phyloP scores from a whole-genome alignment of 2,329 filamentous ascomycete species.

The Epichloe sylvatica region DNA sequence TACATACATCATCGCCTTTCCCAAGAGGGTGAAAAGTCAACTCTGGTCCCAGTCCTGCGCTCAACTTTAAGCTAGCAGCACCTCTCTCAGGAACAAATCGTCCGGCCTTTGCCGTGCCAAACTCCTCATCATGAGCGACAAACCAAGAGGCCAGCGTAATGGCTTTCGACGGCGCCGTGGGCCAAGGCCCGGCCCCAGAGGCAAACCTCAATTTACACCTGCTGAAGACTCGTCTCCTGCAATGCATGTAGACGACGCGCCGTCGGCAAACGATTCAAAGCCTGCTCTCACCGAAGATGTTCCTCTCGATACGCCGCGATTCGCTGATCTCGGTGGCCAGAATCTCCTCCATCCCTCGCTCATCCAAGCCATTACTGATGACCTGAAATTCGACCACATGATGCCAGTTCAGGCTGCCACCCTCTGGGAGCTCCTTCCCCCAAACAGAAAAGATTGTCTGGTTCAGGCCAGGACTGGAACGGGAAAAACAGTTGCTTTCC shows the following conservation, averaged over 20 bases:
- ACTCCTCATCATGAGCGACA: constrained; percentile 1
- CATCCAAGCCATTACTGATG: constrained; percentile 32
- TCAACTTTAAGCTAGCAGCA: too few relatives aligned
- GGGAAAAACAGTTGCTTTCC: constrained; percentile 73
- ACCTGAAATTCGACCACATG: constrained; percentile 38
- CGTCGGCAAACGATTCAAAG: neutral
- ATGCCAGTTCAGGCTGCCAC: constrained; percentile 42
- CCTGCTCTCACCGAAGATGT: constrained; percentile 15
- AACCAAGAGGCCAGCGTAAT: constrained; percentile 1
- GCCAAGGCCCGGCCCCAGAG: neutral
- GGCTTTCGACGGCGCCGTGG: constrained; percentile 2
- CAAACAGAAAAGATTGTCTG: constrained; percentile 37
- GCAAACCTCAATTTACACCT: neutral
- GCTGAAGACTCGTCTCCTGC: neutral
- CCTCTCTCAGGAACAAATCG: too few relatives aligned
- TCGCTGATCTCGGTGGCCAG: constrained; percentile 28
- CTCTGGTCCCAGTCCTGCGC: too few relatives aligned
- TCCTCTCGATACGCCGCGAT: constrained; percentile 31
- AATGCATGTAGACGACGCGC: neutral
- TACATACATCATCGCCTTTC: neutral
- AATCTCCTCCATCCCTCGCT: constrained; percentile 30
- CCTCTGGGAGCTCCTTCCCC: constrained; percentile 32
- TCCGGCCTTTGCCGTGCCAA: too few relatives aligned
- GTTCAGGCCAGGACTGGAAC: constrained; percentile 81
- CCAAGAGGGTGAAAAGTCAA: neutral